Conservation (phyloP, 1,284 basidiomycete species). For the Malassezia sp. region DNA sequence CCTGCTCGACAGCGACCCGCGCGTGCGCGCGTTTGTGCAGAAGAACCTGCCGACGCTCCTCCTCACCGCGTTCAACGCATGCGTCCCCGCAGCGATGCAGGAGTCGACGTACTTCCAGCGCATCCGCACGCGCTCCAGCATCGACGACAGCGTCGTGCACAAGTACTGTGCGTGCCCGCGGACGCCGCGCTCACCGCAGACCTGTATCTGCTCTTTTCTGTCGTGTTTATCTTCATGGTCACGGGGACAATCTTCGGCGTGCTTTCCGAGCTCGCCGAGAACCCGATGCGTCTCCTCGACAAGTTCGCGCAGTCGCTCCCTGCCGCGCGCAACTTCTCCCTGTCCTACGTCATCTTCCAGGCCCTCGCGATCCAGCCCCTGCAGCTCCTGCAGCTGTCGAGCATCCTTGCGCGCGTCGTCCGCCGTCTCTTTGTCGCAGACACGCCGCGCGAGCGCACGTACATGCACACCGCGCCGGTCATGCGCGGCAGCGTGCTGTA, state of each 20-base stretch:
- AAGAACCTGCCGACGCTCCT: conserved; percentile 83
- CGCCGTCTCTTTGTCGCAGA: conserved; percentile 22
- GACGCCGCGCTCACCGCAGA: too few species aligned
- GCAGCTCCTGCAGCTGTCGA: conserved; percentile 55
- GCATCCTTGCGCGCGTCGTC: conserved; percentile 26
- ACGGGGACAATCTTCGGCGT: conserved; percentile 81
- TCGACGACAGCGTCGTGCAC: conserved; percentile 81
- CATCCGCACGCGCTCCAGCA: conserved; percentile 72
- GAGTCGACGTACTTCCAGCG: conserved; percentile 75
- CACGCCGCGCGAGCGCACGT: conserved; percentile 65
- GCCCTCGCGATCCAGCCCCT: conserved; percentile 86
- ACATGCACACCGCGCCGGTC: conserved; percentile 91
- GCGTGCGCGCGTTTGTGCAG: conserved; percentile 74
- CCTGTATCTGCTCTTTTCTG: conserved; percentile 82
- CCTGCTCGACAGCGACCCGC: conserved; percentile 66
- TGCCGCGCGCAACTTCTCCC: conserved; percentile 66
- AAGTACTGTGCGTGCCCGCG: too few species aligned
- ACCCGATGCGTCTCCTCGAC: conserved; percentile 41
- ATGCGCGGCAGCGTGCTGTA: conserved; percentile 62
- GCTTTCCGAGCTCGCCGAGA: conserved; percentile 35
- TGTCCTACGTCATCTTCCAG: conserved; percentile 89
- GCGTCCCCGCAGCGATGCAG: conserved; percentile 79
- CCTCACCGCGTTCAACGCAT: conserved; percentile 76
- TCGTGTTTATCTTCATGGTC: conserved; percentile 87
- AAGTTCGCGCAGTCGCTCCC: conserved; percentile 35